phyloP scores from a whole-genome alignment of 176 grass and related monocot genomes.

The barley (Hordeum vulgare) region MorexV3_pseudomolecules_assembly NC_058518.1:248867457-248867956 shows the following conservation, averaged over 20 bases:
- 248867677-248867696: slow-evolving; percentile 71
- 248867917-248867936: background rate
- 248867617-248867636: slow-evolving; percentile 8
- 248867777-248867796: background rate
- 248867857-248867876: background rate
- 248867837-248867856: slow-evolving; percentile 24
- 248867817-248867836: slow-evolving; percentile 1
- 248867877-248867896: background rate
- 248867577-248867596: slow-evolving; percentile 50
- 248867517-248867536: slow-evolving; percentile 12
- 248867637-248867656: slow-evolving; percentile 10
- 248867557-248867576: slow-evolving; percentile 99
- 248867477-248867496: slow-evolving; percentile 11
- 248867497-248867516: background rate
- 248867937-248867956: background rate
- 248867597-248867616: background rate
- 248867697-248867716: slow-evolving; percentile 99
- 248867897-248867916: background rate
- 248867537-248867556: slow-evolving; percentile 97
- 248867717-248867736: slow-evolving; percentile 98
- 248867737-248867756: slow-evolving; percentile 90
- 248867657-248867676: background rate
- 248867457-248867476: slow-evolving; percentile 25
- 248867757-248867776: slow-evolving; percentile 83
- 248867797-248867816: background rate